Conservation (phyloP, 2,329 filamentous ascomycete species). For the Thermothelomyces thermophilus region DNA sequence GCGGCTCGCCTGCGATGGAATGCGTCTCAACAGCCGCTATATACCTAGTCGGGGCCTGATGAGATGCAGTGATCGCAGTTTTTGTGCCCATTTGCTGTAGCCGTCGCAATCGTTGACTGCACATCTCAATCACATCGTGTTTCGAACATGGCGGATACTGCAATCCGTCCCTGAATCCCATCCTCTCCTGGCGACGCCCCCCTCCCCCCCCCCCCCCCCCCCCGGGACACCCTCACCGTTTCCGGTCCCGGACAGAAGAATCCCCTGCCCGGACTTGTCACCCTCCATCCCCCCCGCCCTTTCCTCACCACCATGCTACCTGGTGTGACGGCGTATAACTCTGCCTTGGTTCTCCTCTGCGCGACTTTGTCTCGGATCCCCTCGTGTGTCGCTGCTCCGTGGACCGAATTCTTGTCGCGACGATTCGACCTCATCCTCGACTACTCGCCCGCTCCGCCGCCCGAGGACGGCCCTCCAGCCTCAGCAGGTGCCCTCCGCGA, state of each 20-base stretch:
- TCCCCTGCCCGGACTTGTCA: background rate
- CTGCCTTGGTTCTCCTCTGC: conserved; percentile 26
- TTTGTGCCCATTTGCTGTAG: conserved; percentile 31
- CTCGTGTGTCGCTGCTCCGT: conserved; percentile 27
- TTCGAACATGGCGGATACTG: conserved; percentile 42
- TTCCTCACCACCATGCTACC: conserved; percentile 37
- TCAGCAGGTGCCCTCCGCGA: conserved; percentile 55
- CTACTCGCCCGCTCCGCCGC: conserved; percentile 50
- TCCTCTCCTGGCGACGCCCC: conserved; percentile 17
- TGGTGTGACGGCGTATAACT: conserved; percentile 26
- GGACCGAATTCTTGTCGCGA: conserved; percentile 22
- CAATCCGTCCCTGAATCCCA: conserved; percentile 27
- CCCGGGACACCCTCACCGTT: background rate
- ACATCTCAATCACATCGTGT: conserved; percentile 44
- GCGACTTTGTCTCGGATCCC: conserved; percentile 25
- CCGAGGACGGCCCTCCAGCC: conserved; percentile 54
- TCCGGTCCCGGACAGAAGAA: conserved; percentile 12
- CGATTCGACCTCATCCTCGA: conserved; percentile 40
- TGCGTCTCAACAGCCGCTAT: conserved; percentile 49
- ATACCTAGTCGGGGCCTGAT: conserved; percentile 37
- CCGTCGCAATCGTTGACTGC: conserved; percentile 33
- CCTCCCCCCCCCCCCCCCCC: conserved; percentile 5
- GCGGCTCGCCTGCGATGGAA: conserved; percentile 26
- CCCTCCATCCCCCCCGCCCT: conserved; percentile 15
- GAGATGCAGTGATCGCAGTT: conserved; percentile 13